Conservation (phyloP, 176 grass and related monocot genomes). For the Ampelocalamus luodianensis region DNA sequence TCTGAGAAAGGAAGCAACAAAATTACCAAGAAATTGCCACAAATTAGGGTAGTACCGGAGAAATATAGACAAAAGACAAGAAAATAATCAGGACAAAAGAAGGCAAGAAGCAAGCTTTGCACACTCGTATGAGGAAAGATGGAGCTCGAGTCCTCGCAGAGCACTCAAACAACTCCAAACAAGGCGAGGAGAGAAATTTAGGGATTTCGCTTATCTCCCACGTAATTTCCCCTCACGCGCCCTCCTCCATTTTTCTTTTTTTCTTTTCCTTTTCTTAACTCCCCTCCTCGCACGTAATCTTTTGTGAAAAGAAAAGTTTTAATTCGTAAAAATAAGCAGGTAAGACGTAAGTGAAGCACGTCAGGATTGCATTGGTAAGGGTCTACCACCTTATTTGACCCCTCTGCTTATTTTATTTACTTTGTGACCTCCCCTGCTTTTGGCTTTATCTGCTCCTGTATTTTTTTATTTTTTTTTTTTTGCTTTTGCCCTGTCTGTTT, state of each 20-base stretch:
- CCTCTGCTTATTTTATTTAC: constrained; percentile 42
- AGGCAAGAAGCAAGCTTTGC: constrained; percentile 48
- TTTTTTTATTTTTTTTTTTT: constrained; percentile 1
- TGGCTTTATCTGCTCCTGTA: constrained; percentile 55
- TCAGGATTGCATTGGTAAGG: constrained; percentile 66
- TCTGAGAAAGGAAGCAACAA: background rate
- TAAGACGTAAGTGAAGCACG: constrained; percentile 62
- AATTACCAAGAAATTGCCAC: constrained; percentile 50
- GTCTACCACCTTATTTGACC: constrained; percentile 57
- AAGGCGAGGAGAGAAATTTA: constrained; percentile 45
- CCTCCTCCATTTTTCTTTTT: constrained; percentile 38
- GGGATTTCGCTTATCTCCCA: constrained; percentile 56
- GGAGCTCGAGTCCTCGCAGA: constrained; percentile 42
- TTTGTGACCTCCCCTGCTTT: constrained; percentile 53
- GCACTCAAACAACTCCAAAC: constrained; percentile 43
- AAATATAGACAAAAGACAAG: constrained; percentile 45
- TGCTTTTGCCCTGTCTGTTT: constrained; percentile 38
- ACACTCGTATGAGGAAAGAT: constrained; percentile 11
- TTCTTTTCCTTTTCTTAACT: constrained; percentile 34
- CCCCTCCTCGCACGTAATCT: constrained; percentile 42
- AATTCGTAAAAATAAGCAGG: constrained; percentile 49
- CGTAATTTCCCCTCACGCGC: constrained; percentile 60
- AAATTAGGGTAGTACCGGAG: constrained; percentile 41
- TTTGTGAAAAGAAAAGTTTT: constrained; percentile 50
- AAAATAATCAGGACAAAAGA: constrained; percentile 43